Evolutionary conservation across 2,329 filamentous ascomycete species (phyloP).

Genomic region (Cladosporium sp.): DNA sequence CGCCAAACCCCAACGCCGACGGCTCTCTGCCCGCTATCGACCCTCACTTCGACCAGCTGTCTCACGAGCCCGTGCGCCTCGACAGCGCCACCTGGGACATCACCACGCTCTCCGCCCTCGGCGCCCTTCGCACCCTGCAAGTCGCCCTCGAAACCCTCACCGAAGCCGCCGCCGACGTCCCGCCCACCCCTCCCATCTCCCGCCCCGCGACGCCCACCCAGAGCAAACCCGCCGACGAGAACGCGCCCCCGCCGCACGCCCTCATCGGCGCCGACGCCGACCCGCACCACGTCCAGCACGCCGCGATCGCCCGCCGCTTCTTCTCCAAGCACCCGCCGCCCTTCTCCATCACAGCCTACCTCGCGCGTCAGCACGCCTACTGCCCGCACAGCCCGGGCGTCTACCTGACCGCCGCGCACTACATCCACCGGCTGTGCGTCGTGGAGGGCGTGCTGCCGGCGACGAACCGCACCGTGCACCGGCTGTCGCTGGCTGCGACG

Average conservation of each 20-base stretch:
- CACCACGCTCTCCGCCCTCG: constrained; percentile 63
- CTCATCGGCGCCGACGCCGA: constrained; percentile 60
- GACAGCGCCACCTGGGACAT: constrained; percentile 54
- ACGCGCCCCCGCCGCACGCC: constrained; percentile 27
- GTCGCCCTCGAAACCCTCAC: constrained; percentile 55
- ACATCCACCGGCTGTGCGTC: constrained; percentile 77
- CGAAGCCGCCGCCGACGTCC: constrained; percentile 68
- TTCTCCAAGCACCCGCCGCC: constrained; percentile 82
- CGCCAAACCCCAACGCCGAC: constrained; percentile 11
- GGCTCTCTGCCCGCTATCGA: constrained; percentile 1
- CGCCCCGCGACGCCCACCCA: constrained; percentile 51
- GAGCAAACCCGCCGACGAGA: constrained; percentile 46
- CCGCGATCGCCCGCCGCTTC: constrained; percentile 84
- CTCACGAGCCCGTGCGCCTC: constrained; percentile 26
- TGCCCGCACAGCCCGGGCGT: constrained; percentile 93
- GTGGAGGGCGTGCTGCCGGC: constrained; percentile 69
- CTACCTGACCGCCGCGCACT: constrained; percentile 81
- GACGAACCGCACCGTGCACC: constrained; percentile 77
- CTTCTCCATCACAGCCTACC: constrained; percentile 76
- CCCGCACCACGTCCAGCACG: constrained; percentile 70
- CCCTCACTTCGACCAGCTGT: constrained; percentile 12
- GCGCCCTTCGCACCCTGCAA: constrained; percentile 74
- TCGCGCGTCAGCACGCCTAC: constrained; percentile 78
- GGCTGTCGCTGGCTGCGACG: constrained; percentile 75
- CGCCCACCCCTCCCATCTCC: constrained; percentile 67